Percentiles rank a stretch among this genome's conserved stretches.
phyloP scores from a whole-genome alignment of 2,329 filamentous ascomycete species.

The Stachybotrys chartarum region DNA sequence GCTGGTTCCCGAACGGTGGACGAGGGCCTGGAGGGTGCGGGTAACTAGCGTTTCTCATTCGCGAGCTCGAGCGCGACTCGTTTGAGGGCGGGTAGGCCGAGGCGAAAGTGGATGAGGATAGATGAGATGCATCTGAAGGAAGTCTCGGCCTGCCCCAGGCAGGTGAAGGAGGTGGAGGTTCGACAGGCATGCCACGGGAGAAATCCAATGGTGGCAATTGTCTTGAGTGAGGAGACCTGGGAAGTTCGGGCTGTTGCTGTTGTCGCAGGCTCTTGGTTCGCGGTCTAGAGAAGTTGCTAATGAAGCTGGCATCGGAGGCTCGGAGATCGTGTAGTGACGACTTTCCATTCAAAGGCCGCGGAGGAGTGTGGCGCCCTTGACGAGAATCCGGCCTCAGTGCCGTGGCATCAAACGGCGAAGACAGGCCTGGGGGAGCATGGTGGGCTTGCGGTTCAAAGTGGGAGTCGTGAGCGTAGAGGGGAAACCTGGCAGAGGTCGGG shows the following conservation, averaged over 20 bases:
- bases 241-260: conserved; percentile 28
- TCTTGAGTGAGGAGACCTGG: conserved; percentile 20
- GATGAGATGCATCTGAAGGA: conserved; percentile 40
- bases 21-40: conserved; percentile 17
- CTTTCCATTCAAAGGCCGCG: conserved; percentile 19
- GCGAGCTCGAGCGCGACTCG: conserved; percentile 19
- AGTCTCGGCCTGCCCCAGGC: conserved; percentile 37
- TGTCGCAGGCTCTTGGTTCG: conserved; percentile 46
- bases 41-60: conserved; percentile 19
- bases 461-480: conserved; percentile 3
- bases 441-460: conserved; percentile 4
- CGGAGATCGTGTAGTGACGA: conserved; percentile 26
- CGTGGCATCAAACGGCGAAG: conserved; percentile 7
- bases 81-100: conserved; percentile 33
- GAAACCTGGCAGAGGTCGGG: conserved; percentile 8
- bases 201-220: conserved; percentile 19
- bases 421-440: conserved; percentile 9
- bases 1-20: conserved; percentile 15
- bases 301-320: conserved; percentile 25
- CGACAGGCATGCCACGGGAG: conserved; percentile 17
- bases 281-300: conserved; percentile 55
- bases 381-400: neutral
- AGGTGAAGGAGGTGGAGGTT: conserved; percentile 17
- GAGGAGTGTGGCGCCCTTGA: conserved; percentile 3
- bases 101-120: conserved; percentile 37